Conservation (phyloP, 2,329 filamentous ascomycete genomes). For the Colletotrichum phormii region DNA sequence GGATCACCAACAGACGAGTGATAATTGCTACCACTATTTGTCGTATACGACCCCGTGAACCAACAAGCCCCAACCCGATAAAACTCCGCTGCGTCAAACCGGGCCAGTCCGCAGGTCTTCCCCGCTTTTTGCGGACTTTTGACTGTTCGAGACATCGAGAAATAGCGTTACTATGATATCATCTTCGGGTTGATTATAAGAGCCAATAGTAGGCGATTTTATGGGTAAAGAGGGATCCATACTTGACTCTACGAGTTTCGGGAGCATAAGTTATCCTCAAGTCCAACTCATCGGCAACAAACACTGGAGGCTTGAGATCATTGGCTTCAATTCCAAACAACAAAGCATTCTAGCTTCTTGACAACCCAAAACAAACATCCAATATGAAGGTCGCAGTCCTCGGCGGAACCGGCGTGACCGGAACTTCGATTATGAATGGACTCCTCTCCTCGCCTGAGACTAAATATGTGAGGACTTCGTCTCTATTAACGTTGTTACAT, state of each 20-base stretch:
- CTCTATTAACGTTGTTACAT: background rate
- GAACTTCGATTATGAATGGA: constrained; percentile 51
- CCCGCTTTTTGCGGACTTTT: background rate
- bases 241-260: background rate
- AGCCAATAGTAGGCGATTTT: background rate
- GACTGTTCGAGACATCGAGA: background rate
- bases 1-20: no score
- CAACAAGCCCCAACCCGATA: background rate
- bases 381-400: constrained; percentile 47
- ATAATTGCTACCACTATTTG: no score
- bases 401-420: constrained; percentile 57
- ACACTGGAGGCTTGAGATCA: background rate
- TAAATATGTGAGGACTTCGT: constrained; percentile 28
- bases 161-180: background rate
- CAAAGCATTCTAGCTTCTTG: background rate
- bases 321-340: background rate
- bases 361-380: background rate
- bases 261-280: background rate
- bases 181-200: background rate
- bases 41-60: no score
- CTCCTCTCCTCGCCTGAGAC: constrained; percentile 43
- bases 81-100: background rate
- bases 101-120: background rate
- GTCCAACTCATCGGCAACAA: background rate
- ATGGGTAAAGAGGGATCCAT: background rate